Conservation (phyloP, 202 grass and related monocot genomes). For the Musa balbisiana region DNA sequence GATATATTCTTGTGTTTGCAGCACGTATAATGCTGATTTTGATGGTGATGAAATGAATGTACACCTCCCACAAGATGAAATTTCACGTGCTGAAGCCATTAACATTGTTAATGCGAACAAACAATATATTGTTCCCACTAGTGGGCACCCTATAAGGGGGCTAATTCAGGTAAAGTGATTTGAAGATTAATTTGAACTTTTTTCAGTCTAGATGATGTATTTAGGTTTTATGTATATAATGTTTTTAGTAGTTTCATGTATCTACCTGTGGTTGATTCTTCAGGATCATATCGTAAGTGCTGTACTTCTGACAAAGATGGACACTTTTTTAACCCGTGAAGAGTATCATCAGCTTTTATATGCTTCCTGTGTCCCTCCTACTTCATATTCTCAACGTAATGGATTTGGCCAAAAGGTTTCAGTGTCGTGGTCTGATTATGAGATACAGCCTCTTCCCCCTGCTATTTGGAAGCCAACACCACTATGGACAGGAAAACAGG, state of each 20-base stretch:
- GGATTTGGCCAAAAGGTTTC: constrained; percentile 49
- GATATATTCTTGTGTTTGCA: constrained; percentile 33
- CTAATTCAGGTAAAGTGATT: constrained; percentile 67
- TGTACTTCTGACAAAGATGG: constrained; percentile 73
- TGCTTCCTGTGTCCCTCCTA: constrained; percentile 48
- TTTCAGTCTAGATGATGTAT: not conserved
- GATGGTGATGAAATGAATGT: constrained; percentile 99
- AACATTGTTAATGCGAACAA: constrained; percentile 94
- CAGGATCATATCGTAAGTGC: constrained; percentile 96
- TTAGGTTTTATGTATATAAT: not conserved
- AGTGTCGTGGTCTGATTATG: constrained; percentile 30
- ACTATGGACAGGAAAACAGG: constrained; percentile 97
- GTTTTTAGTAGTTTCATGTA: not conserved
- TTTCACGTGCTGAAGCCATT: constrained; percentile 82
- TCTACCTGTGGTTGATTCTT: constrained; percentile 2
- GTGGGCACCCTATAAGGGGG: constrained; percentile 75
- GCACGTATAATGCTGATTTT: constrained; percentile 99
- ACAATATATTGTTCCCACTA: constrained; percentile 88
- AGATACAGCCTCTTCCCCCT: constrained; percentile 48
- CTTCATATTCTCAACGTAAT: constrained; percentile 21
- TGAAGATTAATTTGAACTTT: not conserved
- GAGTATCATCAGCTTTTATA: constrained; percentile 84
- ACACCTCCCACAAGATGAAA: constrained; percentile 96
- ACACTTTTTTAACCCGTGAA: constrained; percentile 73
- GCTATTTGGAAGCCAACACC: constrained; percentile 56